Percentiles rank a stretch among this genome's conserved stretches.
Conservation (phyloP, 768 basidiomycete species). For the Kwoniella sp. region DNA sequence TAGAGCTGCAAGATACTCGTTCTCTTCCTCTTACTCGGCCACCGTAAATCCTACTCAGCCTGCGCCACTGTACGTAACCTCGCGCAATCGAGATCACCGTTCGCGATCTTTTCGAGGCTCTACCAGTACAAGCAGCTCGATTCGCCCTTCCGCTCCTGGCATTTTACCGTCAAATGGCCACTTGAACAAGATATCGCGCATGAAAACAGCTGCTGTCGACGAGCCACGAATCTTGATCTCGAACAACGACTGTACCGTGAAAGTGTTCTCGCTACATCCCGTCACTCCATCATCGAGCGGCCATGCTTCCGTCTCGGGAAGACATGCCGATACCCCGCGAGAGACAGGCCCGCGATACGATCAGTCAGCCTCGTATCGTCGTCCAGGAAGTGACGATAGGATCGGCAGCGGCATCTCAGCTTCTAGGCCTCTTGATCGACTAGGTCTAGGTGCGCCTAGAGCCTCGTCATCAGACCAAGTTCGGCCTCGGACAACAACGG, state of each 20-base stretch:
- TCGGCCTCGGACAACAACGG: not conserved
- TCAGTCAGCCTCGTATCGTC: not conserved
- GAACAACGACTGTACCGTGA: constrained; percentile 82
- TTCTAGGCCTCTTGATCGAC: constrained; percentile 9
- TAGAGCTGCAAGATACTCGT: constrained; percentile 11
- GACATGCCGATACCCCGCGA: not conserved
- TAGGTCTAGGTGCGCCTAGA: constrained; percentile 21
- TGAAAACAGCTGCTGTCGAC: constrained; percentile 62
- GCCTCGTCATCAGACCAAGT: not conserved
- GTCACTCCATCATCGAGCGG: not conserved
- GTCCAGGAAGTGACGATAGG: not conserved
- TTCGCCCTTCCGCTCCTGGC: constrained; percentile 7
- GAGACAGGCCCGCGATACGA: not conserved
- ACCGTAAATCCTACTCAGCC: not conserved
- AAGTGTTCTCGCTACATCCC: constrained; percentile 68
- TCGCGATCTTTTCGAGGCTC: constrained; percentile 7
- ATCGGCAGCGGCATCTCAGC: not conserved
- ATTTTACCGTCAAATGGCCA: not conserved
- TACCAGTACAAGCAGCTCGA: constrained; percentile 3
- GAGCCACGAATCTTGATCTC: constrained; percentile 79
- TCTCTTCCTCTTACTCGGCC: constrained; percentile 8
- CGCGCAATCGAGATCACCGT: constrained; percentile 6
- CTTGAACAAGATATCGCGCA: not conserved
- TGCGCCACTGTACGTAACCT: constrained; percentile 19
- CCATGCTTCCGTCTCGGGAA: not conserved